Evolutionary conservation across 1,284 basidiomycete species (phyloP).

Genomic region (Pholiota adiposa): DNA sequence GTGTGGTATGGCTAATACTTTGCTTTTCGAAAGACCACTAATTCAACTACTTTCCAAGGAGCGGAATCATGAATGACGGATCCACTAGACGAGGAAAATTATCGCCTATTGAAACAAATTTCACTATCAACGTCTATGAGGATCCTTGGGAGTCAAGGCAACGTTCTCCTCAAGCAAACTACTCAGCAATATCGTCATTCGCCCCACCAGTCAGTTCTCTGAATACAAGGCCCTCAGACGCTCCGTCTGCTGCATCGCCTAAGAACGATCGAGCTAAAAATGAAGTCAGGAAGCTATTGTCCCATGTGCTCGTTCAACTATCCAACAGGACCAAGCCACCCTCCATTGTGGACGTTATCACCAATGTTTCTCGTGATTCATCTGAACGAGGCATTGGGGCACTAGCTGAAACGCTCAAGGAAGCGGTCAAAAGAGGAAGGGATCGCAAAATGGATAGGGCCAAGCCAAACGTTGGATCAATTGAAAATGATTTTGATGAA

Average conservation of each 20-base stretch:
- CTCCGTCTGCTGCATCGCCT: conserved; percentile 20
- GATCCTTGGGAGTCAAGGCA: conserved; percentile 17
- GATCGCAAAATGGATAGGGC: conserved; percentile 17
- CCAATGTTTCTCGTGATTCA: conserved; percentile 27
- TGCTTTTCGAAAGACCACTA: not conserved
- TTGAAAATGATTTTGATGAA: conserved; percentile 53
- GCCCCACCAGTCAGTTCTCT: conserved; percentile 27
- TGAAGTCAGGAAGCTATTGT: conserved; percentile 63
- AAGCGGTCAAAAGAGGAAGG: conserved; percentile 42
- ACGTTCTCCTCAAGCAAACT: conserved; percentile 2
- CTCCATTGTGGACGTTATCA: conserved; percentile 47
- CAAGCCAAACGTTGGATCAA: not conserved
- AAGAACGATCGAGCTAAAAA: conserved; percentile 46
- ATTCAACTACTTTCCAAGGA: not conserved
- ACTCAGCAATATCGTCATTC: conserved; percentile 10
- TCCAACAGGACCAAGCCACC: conserved; percentile 56
- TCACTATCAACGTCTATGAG: conserved; percentile 24
- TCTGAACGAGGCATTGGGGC: conserved; percentile 41
- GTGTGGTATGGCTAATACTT: no score
- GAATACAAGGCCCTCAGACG: conserved; percentile 19
- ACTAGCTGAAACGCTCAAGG: conserved; percentile 50
- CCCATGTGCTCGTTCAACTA: conserved; percentile 60
- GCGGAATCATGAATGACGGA: conserved; percentile 7
- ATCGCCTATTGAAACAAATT: conserved; percentile 23
- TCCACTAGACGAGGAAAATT: conserved; percentile 7